A percentile compares a stretch with the other conserved stretches of the same genome.
Conservation (phyloP, 1,139 yeast species). For the Blastobotrys apis region DNA sequence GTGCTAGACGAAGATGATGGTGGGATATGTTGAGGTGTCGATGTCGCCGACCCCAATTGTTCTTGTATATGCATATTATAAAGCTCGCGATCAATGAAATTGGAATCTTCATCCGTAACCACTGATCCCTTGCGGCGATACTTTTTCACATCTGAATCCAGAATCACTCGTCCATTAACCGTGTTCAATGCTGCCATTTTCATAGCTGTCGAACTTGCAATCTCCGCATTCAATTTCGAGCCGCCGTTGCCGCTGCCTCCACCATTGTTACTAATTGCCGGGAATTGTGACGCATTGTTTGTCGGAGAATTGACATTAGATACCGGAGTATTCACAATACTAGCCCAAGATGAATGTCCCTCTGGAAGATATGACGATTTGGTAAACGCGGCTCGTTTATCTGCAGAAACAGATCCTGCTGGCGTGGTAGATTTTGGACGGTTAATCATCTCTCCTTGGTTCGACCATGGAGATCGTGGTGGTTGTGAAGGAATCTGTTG, state of each 20-base stretch:
- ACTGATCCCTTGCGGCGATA: constrained; percentile 26
- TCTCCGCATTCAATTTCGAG: constrained; percentile 26
- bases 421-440: constrained; percentile 30
- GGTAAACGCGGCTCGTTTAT: neutral
- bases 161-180: constrained; percentile 23
- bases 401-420: neutral
- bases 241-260: constrained; percentile 15
- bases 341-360: constrained; percentile 27
- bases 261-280: constrained; percentile 8
- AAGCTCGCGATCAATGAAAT: constrained; percentile 21
- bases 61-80: constrained; percentile 18
- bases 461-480: constrained; percentile 24
- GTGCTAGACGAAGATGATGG: too few relatives aligned
- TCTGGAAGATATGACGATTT: constrained; percentile 21
- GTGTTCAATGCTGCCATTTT: constrained; percentile 38
- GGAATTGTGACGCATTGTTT: constrained; percentile 7
- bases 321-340: constrained; percentile 27
- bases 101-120: constrained; percentile 22
- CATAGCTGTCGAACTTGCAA: constrained; percentile 34
- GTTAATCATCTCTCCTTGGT: constrained; percentile 22
- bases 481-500: constrained; percentile 7
- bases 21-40: constrained; percentile 2
- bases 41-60: neutral
- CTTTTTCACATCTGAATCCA: constrained; percentile 31
- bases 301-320: constrained; percentile 8